Conservation (phyloP, 2,329 filamentous ascomycete genomes). For the Colletotrichum coccodes region DNA sequence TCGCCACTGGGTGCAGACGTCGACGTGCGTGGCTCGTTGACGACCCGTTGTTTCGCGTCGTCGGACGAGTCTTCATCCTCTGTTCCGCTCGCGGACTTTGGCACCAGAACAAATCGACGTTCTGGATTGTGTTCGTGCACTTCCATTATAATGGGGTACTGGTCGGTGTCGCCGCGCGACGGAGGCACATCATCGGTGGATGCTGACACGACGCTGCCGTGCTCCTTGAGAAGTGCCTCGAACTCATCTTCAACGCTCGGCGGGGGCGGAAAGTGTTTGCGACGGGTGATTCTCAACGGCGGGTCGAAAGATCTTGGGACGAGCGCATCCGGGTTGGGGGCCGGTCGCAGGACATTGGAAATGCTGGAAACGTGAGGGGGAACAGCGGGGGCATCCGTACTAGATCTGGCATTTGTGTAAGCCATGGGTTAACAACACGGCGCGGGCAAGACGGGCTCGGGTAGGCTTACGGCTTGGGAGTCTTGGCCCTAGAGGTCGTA, state of each 20-base stretch:
- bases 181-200: slow-evolving; percentile 63
- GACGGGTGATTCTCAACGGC: slow-evolving; percentile 27
- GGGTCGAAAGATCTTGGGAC: slow-evolving; percentile 31
- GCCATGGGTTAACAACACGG: background rate
- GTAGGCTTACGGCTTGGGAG: slow-evolving; percentile 45
- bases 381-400: slow-evolving; percentile 22
- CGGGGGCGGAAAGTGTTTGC: slow-evolving; percentile 62
- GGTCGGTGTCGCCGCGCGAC: slow-evolving; percentile 73
- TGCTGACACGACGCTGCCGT: slow-evolving; percentile 47
- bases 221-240: slow-evolving; percentile 70
- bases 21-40: slow-evolving; percentile 27
- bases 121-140: slow-evolving; percentile 70
- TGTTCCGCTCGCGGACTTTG: slow-evolving; percentile 39
- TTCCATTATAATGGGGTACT: slow-evolving; percentile 74
- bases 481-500: slow-evolving; percentile 56
- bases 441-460: background rate
- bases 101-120: slow-evolving; percentile 71
- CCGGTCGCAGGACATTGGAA: slow-evolving; percentile 10
- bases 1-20: slow-evolving; percentile 31
- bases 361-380: slow-evolving; percentile 21
- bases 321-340: slow-evolving; percentile 12
- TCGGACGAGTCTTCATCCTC: slow-evolving; percentile 35
- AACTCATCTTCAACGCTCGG: slow-evolving; percentile 78
- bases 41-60: slow-evolving; percentile 36
- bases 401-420: slow-evolving; percentile 20